phyloP scores from a whole-genome alignment of 352 stramenopile species.

The Globisporangium apiculatum region DNA sequence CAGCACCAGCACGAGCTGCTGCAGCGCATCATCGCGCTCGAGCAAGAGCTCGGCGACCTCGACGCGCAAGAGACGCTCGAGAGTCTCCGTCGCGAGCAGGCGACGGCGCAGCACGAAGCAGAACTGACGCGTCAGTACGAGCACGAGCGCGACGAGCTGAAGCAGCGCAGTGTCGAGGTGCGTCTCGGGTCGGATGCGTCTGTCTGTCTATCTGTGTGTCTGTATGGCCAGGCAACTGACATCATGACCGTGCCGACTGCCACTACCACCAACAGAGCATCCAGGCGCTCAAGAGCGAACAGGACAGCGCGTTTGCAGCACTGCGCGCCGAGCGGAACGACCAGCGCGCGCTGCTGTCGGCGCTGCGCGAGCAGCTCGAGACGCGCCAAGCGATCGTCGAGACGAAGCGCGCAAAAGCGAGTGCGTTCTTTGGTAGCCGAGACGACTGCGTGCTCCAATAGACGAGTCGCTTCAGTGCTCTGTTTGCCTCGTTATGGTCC shows the following conservation, averaged over 20 bases:
- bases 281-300: conserved; percentile 41
- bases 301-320: conserved; percentile 42
- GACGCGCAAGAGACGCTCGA: conserved; percentile 62
- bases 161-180: conserved; percentile 50
- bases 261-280: conserved; percentile 31
- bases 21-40: conserved; percentile 57
- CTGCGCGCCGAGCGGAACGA: conserved; percentile 47
- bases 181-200: neutral
- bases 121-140: conserved; percentile 34
- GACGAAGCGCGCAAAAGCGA: conserved; percentile 29
- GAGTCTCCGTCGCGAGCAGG: conserved; percentile 52
- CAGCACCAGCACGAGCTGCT: conserved; percentile 52
- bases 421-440: conserved; percentile 23
- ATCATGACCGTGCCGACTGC: neutral
- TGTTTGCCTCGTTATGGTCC: neutral
- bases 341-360: conserved; percentile 33
- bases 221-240: neutral
- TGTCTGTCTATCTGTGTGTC: too few species aligned
- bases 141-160: conserved; percentile 55
- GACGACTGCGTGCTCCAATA: conserved; percentile 62
- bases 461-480: neutral
- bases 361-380: conserved; percentile 49
- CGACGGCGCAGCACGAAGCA: conserved; percentile 35
- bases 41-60: conserved; percentile 52
- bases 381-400: conserved; percentile 34